Evolutionary conservation across 2,329 filamentous ascomycete genomes (phyloP), one percentile per base, ranked within the genome.

Genomic region (Fusarium pseudocircinatum): DNA sequence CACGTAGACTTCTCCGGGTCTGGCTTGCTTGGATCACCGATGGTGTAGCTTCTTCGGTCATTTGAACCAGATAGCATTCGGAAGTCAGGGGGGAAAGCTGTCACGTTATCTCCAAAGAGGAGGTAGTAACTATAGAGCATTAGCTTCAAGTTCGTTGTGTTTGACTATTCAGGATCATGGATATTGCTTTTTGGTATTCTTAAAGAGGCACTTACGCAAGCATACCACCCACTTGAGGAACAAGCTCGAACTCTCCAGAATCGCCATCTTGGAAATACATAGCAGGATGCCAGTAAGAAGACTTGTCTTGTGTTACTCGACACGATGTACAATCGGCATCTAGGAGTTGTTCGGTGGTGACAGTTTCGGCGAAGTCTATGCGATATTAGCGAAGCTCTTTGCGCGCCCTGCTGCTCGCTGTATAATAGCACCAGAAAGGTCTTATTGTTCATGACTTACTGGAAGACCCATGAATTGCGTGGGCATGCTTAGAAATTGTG

Each of bases 261-360:
- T 83, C 78, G 10, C 79, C 79, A 78, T 95, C 89, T 79, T 91
- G 82, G 82, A 97, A 97, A 84, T 96, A 95, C 72, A 97, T 79
- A 5, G 89, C 84, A 2, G 95, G 95, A 59, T 91, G 90, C 94
- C 94, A 97, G 84, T 97, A 97, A 37, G 90, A 91, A n/a, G 94
- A 97, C 83, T 91, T 92, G 83, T 97, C 95, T 83, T 96, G 87
- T 42, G 86, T 90, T 46, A 97, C 92, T 63, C 88, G 89, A 80
- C 94, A 97, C 16, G 94, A 95, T 4, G 94, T 96, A 84, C 95
- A 97, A 72, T 90, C 84, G 50, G 88, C 91, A 22, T 78, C 81
- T 9, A 86, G 78, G 20, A 97, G 87, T 44, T 89, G 84, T 1
- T 87, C 83, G 74, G 86, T 90, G 44, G 82, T 85, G 20, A 91